Conservation (phyloP, 2,329 filamentous ascomycete genomes). For the Aspergillus spinulosporus region DNA sequence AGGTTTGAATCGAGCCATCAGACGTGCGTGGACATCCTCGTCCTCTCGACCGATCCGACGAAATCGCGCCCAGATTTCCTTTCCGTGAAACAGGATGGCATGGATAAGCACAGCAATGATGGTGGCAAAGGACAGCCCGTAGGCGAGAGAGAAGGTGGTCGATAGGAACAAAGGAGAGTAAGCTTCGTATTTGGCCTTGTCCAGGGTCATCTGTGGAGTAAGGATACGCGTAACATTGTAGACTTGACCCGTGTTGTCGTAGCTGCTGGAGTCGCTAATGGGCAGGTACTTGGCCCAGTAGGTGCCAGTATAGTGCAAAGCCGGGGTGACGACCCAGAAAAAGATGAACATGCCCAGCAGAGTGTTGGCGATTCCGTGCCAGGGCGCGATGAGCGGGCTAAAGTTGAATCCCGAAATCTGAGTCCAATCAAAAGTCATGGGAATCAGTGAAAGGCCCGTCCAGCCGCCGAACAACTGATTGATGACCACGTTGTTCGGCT, state of each 20-base stretch:
- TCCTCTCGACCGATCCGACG: constrained; percentile 57
- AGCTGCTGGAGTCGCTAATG: constrained; percentile 69
- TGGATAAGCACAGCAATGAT: constrained; percentile 70
- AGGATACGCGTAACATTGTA: constrained; percentile 69
- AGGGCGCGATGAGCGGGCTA: constrained; percentile 69
- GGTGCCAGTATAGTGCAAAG: constrained; percentile 64
- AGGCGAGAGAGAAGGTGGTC: constrained; percentile 69
- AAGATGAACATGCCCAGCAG: constrained; percentile 66
- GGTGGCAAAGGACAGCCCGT: constrained; percentile 71
- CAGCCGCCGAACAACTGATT: constrained; percentile 73
- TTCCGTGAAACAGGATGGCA: constrained; percentile 65
- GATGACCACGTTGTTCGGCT: constrained; percentile 65
- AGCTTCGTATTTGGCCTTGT: constrained; percentile 62
- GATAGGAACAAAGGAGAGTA: constrained; percentile 66
- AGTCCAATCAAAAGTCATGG: constrained; percentile 76
- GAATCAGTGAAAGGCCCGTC: constrained; percentile 66
- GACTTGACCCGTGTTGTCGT: constrained; percentile 65
- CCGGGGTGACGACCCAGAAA: constrained; percentile 60
- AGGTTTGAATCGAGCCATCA: constrained; percentile 59
- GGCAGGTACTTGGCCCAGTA: constrained; percentile 68
- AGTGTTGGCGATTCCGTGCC: constrained; percentile 73
- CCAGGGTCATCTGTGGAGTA: constrained; percentile 61
- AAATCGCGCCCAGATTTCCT: constrained; percentile 65
- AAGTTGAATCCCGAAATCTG: constrained; percentile 68
- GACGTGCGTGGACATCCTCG: constrained; percentile 55